Evolutionary conservation across 208 protist genomes (phyloP), one percentile per base, ranked within the genome.

Genomic region (Trypanosoma melophagium): DNA sequence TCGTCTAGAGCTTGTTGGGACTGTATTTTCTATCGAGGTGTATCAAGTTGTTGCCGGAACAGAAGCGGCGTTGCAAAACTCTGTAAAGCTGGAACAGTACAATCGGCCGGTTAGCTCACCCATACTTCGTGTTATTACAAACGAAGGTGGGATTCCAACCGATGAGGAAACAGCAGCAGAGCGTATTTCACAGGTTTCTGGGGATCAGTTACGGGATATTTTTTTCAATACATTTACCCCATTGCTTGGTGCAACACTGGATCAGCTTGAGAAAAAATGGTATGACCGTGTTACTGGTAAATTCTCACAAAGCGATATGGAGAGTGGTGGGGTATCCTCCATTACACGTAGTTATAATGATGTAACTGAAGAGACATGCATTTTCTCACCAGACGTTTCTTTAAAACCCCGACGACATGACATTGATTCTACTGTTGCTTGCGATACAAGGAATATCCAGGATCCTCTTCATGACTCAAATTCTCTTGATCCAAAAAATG

Each of bases 141-240:
- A 57, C 35, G 64, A 62, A 47, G 45, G 44, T 25, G 65, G 69
- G 22, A 62, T 41, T 14, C 51, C 64, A 14, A 9, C 41, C 14
- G 50, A 49, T 42, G 68, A 60, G 50, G 50, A 67, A 47, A 63
- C 60, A 19, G 60, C 65, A n/a, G 51, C 63, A 47, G 25, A 79
- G 51, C 59, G 71, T 56, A 47, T 86, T n/a, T 66, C 73, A 12
- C 71, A 71, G 24, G 42, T 76, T 22, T 51, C 62, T 19, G 62
- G 68, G 2, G 67, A 74, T 7, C 66, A 69, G 24, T 59, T 84
- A 40, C 66, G 71, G 31, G 62, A 80, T 52, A 71, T 71, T 22
- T 87, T 87, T 69, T 84, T 82, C 60, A 68, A 59, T 44, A 81
- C 74, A 5, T 62, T 72, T 38, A 74, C 68, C 31, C 72, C 82